These are phyloP conservation scores for Coemansia sp. DNA, from an alignment of 192 early-diverging fungal species.

Conservation along the genomic window DNA sequence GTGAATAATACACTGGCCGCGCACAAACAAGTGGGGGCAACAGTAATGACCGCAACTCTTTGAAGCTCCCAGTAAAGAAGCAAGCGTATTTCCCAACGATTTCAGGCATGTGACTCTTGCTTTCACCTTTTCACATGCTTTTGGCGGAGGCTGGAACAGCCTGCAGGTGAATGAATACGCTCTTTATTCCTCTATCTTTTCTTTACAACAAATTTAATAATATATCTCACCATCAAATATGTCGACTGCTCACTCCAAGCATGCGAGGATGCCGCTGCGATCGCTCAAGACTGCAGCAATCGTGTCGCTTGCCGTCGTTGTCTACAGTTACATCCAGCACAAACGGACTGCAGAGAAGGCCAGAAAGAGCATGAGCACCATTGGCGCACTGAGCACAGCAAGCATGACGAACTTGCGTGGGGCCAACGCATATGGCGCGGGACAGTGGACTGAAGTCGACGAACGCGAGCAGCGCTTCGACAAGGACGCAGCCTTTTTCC, in stretches of 20 bases:
- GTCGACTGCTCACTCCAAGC: slow-evolving; percentile 25
- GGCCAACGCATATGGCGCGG: slow-evolving; percentile 27
- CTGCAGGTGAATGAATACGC: too few relatives aligned
- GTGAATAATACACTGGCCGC: too few relatives aligned
- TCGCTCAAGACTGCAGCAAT: slow-evolving; percentile 38
- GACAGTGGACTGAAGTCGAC: slow-evolving; percentile 38
- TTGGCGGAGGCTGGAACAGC: too few relatives aligned
- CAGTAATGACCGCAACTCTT: too few relatives aligned
- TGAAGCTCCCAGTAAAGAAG: too few relatives aligned
- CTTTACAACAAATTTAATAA: too few relatives aligned
- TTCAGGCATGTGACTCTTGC: too few relatives aligned
- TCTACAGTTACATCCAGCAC: slow-evolving; percentile 55
- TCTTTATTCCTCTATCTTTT: too few relatives aligned
- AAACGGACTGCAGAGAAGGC: slow-evolving; percentile 43
- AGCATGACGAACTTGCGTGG: slow-evolving; percentile 49
- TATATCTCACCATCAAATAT: slow-evolving; percentile 5
- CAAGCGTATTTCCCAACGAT: too few relatives aligned
- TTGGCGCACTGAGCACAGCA: slow-evolving; percentile 32
- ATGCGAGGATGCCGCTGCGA: slow-evolving; percentile 28
- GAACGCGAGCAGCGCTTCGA: slow-evolving; percentile 54
- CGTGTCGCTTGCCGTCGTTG: slow-evolving; percentile 36
- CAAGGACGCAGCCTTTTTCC: slow-evolving; percentile 41
- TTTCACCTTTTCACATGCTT: too few relatives aligned
- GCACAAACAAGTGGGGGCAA: too few relatives aligned
- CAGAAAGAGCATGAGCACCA: slow-evolving; percentile 40